A percentile compares a stretch with the other conserved stretches of the same genome.
Conservation (phyloP, 306 rosid genomes). For the Malus sylvestris region DNA sequence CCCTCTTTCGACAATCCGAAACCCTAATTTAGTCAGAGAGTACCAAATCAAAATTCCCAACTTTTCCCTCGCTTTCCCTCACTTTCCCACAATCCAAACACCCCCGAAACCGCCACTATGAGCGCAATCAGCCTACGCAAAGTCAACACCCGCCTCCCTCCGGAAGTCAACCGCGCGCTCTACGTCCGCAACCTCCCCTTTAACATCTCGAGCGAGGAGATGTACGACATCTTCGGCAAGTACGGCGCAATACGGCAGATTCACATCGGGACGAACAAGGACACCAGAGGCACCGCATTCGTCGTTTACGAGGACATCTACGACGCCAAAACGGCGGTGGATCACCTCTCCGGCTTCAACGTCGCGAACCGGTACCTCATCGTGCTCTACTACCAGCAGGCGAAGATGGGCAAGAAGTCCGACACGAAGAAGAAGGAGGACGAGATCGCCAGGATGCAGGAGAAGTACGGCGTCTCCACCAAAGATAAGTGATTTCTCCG, state of each 20-base stretch:
- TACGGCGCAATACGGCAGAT: conserved; percentile 98
- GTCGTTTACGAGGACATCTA: conserved; percentile 98
- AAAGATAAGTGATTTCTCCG: conserved; percentile 53
- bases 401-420: conserved; percentile 93
- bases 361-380: conserved; percentile 87
- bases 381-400: conserved; percentile 88
- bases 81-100: not conserved
- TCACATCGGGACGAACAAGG: conserved; percentile 84
- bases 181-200: conserved; percentile 87
- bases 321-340: conserved; percentile 96
- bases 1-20: not conserved
- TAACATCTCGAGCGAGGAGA: conserved; percentile 97
- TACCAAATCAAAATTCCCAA: not conserved
- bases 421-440: conserved; percentile 93
- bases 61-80: not conserved
- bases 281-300: conserved; percentile 93
- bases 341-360: conserved; percentile 92
- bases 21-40: not conserved
- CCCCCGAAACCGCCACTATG: conserved; percentile 31
- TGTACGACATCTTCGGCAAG: conserved; percentile 97
- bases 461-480: conserved; percentile 86
- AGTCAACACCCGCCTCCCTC: conserved; percentile 87
- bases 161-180: conserved; percentile 89
- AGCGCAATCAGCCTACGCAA: conserved; percentile 81
- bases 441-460: conserved; percentile 77